These are phyloP conservation scores for Thelonectria discophora DNA, from an alignment of 2,329 filamentous ascomycete genomes.

Conservation along the genomic window DNA sequence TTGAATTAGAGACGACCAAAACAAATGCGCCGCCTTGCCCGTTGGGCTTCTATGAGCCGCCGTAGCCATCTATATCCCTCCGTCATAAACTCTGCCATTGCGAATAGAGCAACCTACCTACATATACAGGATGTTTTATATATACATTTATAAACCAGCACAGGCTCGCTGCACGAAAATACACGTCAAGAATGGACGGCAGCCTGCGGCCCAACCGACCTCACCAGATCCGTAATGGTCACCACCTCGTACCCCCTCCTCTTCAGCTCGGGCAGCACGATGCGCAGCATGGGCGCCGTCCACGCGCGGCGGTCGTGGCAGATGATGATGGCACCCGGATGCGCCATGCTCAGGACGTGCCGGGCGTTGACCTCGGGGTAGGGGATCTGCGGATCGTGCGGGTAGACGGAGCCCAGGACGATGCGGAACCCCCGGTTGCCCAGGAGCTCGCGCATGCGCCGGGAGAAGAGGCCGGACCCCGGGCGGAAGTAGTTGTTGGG, in stretches of 20 bases:
- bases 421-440: constrained; percentile 71
- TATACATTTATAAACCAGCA: constrained; percentile 1
- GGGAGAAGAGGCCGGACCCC: constrained; percentile 84
- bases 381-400: constrained; percentile 87
- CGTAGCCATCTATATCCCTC: constrained; percentile 7
- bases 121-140: constrained; percentile 3
- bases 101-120: background rate
- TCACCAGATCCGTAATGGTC: constrained; percentile 73
- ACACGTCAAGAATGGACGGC: constrained; percentile 28
- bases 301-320: constrained; percentile 87
- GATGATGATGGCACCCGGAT: constrained; percentile 81
- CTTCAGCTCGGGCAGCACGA: constrained; percentile 76
- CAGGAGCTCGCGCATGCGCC: constrained; percentile 70
- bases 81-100: background rate
- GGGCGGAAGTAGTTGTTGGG: constrained; percentile 79
- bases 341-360: constrained; percentile 82
- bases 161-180: background rate
- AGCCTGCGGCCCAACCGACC: constrained; percentile 44
- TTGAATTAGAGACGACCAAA: constrained; percentile 1
- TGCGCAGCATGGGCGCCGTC: constrained; percentile 81
- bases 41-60: constrained; percentile 2
- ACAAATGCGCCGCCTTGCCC: constrained; percentile 13
- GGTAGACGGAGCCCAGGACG: constrained; percentile 86
- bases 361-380: constrained; percentile 74
- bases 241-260: constrained; percentile 75